Evolutionary conservation across 75 land plant species (phyloP), one percentile per base, ranked within the genome.

Genomic region (Pinus albicaulis): DNA sequence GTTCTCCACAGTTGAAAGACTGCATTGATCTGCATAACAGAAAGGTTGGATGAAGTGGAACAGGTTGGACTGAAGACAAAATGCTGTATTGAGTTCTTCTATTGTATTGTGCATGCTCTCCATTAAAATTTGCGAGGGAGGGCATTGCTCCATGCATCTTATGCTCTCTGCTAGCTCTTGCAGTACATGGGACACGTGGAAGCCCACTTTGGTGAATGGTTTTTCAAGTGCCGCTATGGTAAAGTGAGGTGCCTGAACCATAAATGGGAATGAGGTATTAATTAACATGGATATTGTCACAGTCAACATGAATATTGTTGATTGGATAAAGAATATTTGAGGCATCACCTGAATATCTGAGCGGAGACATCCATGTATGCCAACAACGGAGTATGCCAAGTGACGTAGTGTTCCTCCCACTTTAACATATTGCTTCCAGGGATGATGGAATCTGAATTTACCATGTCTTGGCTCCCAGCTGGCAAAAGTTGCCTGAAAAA

Each of bases 401-500:
- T 92, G 92, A 53, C 92, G 82, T 1, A 93, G 86, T 34, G 64
- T 68, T 36, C 88, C 87, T 12, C 89, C 91, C 34, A 91, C 83
- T 44, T 87, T 57, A 5, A 87, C 55, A 64, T 89, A 93, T 59
- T 85, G 81, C 7, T 82, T 69, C 92, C 95, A 93, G 3, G 92
- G 95, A 65, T 90, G 80, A 14, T 11, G 73, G 59, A 82, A 72
- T 3, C 89, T 87, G 76, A 87, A 88, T 60, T 78, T 80, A 0
- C 94, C 92, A 79, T 90, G 92, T 84, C 88, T 81, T 26, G 92
- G 95, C 66, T 92, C 95, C 92, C 92, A 92, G 65, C 64, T 84
- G 26, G 95, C 95, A 76, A 85, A 87, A 36, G 87, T 89, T 3
- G 89, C 94, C 94, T 92, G 74, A 24, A 70, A 23, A 62, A 26